Evolutionary conservation across 257 asterid species (phyloP), one percentile per base, ranked within the genome.

Genomic region (Scutellaria baicalensis): DNA sequence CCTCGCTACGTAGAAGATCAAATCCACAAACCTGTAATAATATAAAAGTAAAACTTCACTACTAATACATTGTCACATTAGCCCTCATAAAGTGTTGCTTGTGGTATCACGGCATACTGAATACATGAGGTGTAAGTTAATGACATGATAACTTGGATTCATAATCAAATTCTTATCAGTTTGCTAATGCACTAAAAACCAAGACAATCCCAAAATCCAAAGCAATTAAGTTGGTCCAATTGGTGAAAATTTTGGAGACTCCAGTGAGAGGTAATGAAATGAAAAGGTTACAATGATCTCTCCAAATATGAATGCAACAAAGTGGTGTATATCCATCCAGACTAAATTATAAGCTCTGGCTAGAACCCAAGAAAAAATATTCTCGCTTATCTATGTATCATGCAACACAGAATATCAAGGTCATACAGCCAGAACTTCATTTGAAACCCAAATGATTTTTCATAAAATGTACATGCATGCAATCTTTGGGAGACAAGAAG

Each of bases 1-100:
- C 97, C 81, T 87, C 99, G 35, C 97, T 84, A 47, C 99, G 97
- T 81, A 93, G 83, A 73, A 93, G 97, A 84, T 93, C 99, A 79
- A 93, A 93, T 57, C 99, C 99, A 81, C 99, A 93, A 71, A 93
- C 99, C 99, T 93, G 97, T 69, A 68, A 80, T 61, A 73, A 73
- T 39, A 74, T 5, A 69, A 66, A 51, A 17, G 68, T 45, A 59
- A 65, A 59, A 14, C n/a, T 6, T 44, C 38, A 42, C 21, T 60
- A 45, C 60, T 38, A 42, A 16, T 57, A 40, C 48, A 64, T 68
- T 50, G 66, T 50, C 70, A 64, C 11, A 64, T 52, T 18, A 44
- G 54, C 64, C 21, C 35, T 63, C 56, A 33, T 13, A 51, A 48
- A 58, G 38, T 47, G 54, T 16, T 33, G 13, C 42, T n/a, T 36